Evolutionary conservation across 75 land plant species (phyloP).

Genomic region (Gnetum montanum): DNA sequence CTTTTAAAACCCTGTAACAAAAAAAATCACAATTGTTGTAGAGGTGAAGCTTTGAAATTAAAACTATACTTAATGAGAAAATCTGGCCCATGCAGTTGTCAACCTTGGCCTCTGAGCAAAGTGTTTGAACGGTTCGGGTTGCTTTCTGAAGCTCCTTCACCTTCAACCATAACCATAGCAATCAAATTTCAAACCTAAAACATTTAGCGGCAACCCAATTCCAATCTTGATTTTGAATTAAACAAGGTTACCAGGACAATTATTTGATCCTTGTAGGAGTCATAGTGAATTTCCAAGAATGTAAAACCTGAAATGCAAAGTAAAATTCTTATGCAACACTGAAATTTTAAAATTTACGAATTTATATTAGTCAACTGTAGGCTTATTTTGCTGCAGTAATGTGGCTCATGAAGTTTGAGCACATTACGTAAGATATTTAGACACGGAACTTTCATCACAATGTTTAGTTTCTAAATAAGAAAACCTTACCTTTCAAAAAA

Average conservation of each 20-base stretch:
- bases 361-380: too few species aligned
- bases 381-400: too few species aligned
- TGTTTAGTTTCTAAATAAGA: too few species aligned
- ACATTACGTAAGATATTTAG: neutral
- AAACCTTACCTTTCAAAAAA: slow-evolving; percentile 86
- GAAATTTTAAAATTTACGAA: too few species aligned
- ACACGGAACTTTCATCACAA: too few species aligned
- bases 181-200: neutral
- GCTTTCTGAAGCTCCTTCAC: slow-evolving; percentile 89
- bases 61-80: neutral
- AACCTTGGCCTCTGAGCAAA: slow-evolving; percentile 97
- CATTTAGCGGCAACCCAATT: neutral
- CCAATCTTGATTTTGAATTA: neutral
- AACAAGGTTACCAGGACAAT: slow-evolving; percentile 47
- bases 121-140: slow-evolving; percentile 71
- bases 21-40: slow-evolving; percentile 2
- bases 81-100: neutral
- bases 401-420: slow-evolving; percentile 4
- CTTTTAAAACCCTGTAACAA: slow-evolving; percentile 51
- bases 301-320: slow-evolving; percentile 48
- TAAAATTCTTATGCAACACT: slow-evolving; percentile 2
- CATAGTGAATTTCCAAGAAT: slow-evolving; percentile 47
- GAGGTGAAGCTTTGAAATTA: neutral
- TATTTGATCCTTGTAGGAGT: slow-evolving; percentile 40
- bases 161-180: too few species aligned